Evolutionary conservation across 2,329 filamentous ascomycete genomes (phyloP), one percentile per base, ranked within the genome.

Genomic region (Trichoderma breve): DNA sequence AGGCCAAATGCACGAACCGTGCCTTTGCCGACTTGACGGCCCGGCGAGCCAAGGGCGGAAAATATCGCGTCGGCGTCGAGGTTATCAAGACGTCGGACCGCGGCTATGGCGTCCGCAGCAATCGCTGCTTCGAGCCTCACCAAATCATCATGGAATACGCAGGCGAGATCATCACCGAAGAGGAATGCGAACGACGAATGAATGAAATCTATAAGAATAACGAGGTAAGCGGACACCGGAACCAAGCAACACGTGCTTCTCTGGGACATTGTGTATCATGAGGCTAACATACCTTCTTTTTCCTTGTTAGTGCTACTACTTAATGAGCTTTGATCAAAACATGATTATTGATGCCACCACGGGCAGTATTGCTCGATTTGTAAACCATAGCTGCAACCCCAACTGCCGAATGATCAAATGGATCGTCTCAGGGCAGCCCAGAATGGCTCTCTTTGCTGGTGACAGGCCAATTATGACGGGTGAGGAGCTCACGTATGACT

Each of bases 81-180:
- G 95, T 98, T 53, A 90, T 97, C 82, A 95, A 97, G 84, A 98
- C 96, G 1, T 83, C 85, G 24, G 93, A 97, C 82, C 91, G 95
- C 72, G 96, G 96, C 32, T 95, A 95, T 80, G 96, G 96, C 67
- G 94, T 99, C 64, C 92, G 96, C 73, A 93, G 93, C 79, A 97
- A 95, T 82, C 90, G 96, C 61, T 92, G 90, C 73, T 99, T 98
- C 80, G 86, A 91, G 71, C 89, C 95, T 1, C 91, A 95, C 77
- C 94, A 98, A 83, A 97, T 99, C 80, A 98, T 99, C 79, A 95
- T 98, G 83, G 96, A 99, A 79, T 99, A 99, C 79, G 95, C 95
- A 0, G 96, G 96, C 53, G 96, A 99, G 82, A 98, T 99, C 76
- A 97, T 99, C 78, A 98, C 94, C 0, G 94, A 97, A 79, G 91